Evolutionary conservation across 768 basidiomycete species (phyloP).

Genomic region (Boletus reticuloceps): DNA sequence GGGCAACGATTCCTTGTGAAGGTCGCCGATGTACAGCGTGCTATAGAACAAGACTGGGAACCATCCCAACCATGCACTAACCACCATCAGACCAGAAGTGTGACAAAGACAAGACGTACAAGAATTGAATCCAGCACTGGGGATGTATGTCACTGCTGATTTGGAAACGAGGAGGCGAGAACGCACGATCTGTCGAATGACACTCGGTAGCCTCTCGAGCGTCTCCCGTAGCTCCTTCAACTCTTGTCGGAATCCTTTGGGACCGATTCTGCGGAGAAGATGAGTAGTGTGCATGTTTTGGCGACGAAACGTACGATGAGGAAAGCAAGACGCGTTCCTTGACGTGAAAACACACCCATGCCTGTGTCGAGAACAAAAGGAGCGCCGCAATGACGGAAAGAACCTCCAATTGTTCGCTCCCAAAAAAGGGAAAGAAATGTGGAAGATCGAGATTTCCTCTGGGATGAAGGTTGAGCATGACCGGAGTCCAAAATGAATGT

Average conservation of each 20-base stretch:
- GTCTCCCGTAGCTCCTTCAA: constrained; percentile 71
- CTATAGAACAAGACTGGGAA: constrained; percentile 91
- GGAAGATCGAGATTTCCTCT: constrained; percentile 85
- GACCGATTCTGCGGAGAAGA: constrained; percentile 6
- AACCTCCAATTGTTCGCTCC: constrained; percentile 76
- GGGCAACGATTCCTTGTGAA: constrained; percentile 58
- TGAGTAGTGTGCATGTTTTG: not conserved
- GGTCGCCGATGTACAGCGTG: constrained; percentile 83
- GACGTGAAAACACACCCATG: constrained; percentile 55
- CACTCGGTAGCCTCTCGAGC: constrained; percentile 62
- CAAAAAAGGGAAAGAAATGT: constrained; percentile 66
- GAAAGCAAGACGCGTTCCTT: constrained; percentile 73
- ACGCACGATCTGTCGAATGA: constrained; percentile 80
- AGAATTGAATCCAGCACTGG: constrained; percentile 78
- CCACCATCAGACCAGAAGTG: constrained; percentile 1
- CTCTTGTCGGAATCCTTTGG: constrained; percentile 39
- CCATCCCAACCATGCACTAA: constrained; percentile 85
- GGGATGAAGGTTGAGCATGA: not conserved
- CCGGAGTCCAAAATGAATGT: not conserved
- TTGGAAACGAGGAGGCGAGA: constrained; percentile 1
- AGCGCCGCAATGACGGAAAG: constrained; percentile 72
- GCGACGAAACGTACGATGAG: constrained; percentile 22
- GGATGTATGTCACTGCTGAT: constrained; percentile 5
- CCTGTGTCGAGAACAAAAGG: constrained; percentile 64
- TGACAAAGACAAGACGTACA: constrained; percentile 44